These are phyloP conservation scores for Oxyria digyna DNA, from an alignment of 148 eudicot genomes.

Conservation along the genomic window DNA sequence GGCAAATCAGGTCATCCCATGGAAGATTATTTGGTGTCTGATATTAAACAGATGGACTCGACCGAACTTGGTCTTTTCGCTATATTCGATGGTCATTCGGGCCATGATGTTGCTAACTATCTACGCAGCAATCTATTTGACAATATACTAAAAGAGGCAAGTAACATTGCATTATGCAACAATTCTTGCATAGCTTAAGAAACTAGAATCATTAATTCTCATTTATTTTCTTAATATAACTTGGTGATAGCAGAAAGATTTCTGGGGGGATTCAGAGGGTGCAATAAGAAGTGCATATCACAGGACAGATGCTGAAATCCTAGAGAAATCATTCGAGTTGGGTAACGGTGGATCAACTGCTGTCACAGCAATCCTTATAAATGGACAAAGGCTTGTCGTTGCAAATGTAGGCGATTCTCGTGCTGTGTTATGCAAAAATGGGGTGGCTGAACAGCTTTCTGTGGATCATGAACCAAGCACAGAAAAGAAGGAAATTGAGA, in stretches of 20 bases:
- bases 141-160: conserved; percentile 52
- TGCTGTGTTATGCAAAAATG: conserved; percentile 65
- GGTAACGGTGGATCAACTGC: conserved; percentile 20
- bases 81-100: conserved; percentile 60
- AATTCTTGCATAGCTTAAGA: background rate
- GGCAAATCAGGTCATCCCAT: conserved; percentile 57
- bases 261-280: conserved; percentile 58
- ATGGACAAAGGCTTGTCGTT: conserved; percentile 48
- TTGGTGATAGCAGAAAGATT: conserved; percentile 42
- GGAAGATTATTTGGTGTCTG: conserved; percentile 60
- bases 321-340: conserved; percentile 53
- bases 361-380: background rate
- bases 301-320: conserved; percentile 46
- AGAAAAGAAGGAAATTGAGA: conserved; percentile 57
- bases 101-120: conserved; percentile 49
- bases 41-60: conserved; percentile 32
- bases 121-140: conserved; percentile 40
- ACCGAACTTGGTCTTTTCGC: conserved; percentile 56
- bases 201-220: background rate
- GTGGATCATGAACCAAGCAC: conserved; percentile 78
- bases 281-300: conserved; percentile 74
- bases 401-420: conserved; percentile 92
- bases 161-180: background rate
- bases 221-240: no score
- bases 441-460: conserved; percentile 73